Base-by-base conservation (phyloP, 2,329 filamentous ascomycete species). In the Aspergillus melleus region DNA sequence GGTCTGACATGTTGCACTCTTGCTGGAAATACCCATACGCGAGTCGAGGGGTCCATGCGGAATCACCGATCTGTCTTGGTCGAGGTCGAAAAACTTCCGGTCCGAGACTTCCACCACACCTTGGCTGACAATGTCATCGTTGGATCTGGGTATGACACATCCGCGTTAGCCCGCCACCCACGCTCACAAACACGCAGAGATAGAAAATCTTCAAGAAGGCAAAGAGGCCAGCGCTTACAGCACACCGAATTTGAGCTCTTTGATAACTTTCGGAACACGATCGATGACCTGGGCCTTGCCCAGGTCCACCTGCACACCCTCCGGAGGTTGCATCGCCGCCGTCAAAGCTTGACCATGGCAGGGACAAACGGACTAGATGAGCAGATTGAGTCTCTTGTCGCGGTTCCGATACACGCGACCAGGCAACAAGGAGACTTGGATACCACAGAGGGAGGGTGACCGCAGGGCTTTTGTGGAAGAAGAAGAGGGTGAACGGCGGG, bases 41-140 rank as follows among this genome's bases (percentile, higher is more conserved):
- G 86, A 84, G 77, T 99, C 95, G 64, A 98, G 86, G 49, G 94
- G 91, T 49, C 95, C 95, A 81, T 98, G 86, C 60, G 85, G 82
- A 60, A 90, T 91, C 19, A 92, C 87, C 55, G 84, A 85, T 72
- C 92, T 88, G 70, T 88, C 88, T 70, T 89, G 88, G 67, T 90
- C 88, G 68, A 96, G 86, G 75, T 99, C 92, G 81, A 96, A 99
- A 62, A 98, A 88, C 75, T 93, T 88, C 70, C 92, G 88, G 75
- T 97, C 91, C n/a, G 91, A 96, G 59, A 99, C 90, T 77, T 97
- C 92, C 66, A 98, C 85, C 59, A 97, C 92, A 64, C 90, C 92
- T 78, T 99, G 95, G 73, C 94, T 96, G 68, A 96, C 90, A 67
- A 98, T 96, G 72, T 98, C 92, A 74, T 96, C 90, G 70, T 91